Conservation (phyloP, 192 early-diverging fungal species). For the Glomus cerebriforme region DNA sequence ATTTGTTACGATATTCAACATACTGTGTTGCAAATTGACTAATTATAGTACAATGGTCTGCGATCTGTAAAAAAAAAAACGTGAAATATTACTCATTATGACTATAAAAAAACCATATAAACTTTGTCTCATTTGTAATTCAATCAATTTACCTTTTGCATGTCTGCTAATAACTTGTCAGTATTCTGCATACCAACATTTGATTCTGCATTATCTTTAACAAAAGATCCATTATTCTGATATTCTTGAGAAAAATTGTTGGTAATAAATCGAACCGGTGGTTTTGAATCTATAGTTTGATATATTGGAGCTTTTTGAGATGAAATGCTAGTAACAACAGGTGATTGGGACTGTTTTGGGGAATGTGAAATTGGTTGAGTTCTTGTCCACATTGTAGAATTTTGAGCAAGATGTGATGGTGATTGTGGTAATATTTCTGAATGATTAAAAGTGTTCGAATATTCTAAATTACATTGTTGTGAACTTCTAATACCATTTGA, state of each 20-base stretch:
- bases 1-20: not conserved
- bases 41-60: constrained; percentile 12
- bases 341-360: not conserved
- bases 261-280: constrained; percentile 7
- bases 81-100: not conserved
- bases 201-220: not conserved
- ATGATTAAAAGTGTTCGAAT: not conserved
- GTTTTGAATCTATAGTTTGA: not conserved
- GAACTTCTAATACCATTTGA: not conserved
- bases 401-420: not conserved
- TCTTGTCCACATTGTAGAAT: constrained; percentile 1
- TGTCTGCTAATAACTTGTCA: not conserved
- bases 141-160: constrained; percentile 1
- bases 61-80: not conserved
- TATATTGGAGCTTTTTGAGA: not conserved
- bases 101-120: too few relatives aligned
- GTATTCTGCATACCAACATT: not conserved
- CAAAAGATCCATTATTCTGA: not conserved
- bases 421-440: not conserved
- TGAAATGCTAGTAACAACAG: not conserved
- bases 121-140: too few relatives aligned
- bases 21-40: not conserved
- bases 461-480: not conserved
- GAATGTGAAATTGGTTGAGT: not conserved
- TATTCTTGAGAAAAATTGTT: not conserved